Conservation (phyloP, 108 stramenopile genomes). For the Cyclotella choctawhatcheeana region DNA sequence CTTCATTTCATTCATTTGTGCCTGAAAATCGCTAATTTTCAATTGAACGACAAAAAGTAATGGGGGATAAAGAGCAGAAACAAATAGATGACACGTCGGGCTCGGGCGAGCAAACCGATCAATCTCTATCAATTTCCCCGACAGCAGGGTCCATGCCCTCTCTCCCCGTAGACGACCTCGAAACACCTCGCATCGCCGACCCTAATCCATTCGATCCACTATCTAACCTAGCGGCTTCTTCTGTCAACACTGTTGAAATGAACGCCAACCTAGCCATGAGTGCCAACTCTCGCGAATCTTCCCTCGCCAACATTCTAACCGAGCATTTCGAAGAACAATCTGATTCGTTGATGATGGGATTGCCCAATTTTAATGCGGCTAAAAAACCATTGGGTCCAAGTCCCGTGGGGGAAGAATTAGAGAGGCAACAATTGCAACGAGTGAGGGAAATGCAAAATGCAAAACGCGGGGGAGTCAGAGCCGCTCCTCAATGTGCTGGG, state of each 20-base stretch:
- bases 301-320: background rate
- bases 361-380: background rate
- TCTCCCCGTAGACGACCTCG: background rate
- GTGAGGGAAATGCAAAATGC: background rate
- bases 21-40: too few relatives aligned
- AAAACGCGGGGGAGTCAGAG: background rate
- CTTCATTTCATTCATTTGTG: too few relatives aligned
- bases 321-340: too few relatives aligned
- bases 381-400: background rate
- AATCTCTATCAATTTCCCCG: background rate
- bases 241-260: conserved; percentile 4
- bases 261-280: conserved; percentile 11
- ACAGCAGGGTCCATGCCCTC: background rate
- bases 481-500: background rate
- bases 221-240: conserved; percentile 6
- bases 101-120: too few relatives aligned
- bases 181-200: background rate
- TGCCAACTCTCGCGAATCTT: background rate
- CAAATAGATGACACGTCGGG: too few relatives aligned
- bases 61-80: too few relatives aligned
- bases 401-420: conserved; percentile 3
- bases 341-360: background rate
- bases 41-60: too few relatives aligned
- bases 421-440: background rate
- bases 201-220: conserved; percentile 2